Evolutionary conservation across 2,329 filamentous ascomycete species (phyloP).

Genomic region (Nemania sp.): DNA sequence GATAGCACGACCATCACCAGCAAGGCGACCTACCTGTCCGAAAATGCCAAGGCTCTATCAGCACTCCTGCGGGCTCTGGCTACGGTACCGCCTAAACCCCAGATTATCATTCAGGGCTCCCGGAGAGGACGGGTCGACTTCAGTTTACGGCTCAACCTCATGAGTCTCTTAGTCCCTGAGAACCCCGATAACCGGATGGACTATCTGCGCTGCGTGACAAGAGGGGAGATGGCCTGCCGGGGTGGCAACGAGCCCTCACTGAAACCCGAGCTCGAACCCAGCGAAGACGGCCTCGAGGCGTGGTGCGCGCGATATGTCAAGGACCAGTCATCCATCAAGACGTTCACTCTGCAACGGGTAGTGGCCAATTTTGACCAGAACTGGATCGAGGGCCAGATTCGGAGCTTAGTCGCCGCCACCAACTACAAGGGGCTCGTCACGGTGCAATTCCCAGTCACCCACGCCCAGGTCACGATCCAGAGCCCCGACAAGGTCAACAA

Average conservation of each 20-base stretch:
- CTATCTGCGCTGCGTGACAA: constrained; percentile 56
- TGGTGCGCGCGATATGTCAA: constrained; percentile 56
- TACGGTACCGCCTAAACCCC: constrained; percentile 59
- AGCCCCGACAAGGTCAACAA: constrained; percentile 58
- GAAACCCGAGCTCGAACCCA: constrained; percentile 48
- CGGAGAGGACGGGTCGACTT: constrained; percentile 55
- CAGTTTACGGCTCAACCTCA: constrained; percentile 58
- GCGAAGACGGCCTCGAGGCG: constrained; percentile 51
- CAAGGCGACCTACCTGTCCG: constrained; percentile 53
- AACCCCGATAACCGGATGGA: constrained; percentile 52
- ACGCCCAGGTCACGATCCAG: constrained; percentile 42
- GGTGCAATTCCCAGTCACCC: constrained; percentile 31
- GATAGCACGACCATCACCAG: constrained; percentile 55
- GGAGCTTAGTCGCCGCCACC: constrained; percentile 54
- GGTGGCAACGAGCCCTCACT: constrained; percentile 50
- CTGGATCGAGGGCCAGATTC: constrained; percentile 60
- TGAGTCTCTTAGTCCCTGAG: constrained; percentile 56
- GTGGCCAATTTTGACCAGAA: constrained; percentile 59
- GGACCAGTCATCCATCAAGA: constrained; percentile 51
- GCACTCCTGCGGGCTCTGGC: constrained; percentile 54
- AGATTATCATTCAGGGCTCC: constrained; percentile 54
- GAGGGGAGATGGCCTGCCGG: constrained; percentile 55
- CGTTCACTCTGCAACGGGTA: constrained; percentile 56
- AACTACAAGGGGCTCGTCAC: constrained; percentile 52
- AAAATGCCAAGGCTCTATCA: constrained; percentile 50